phyloP scores from a whole-genome alignment of 1,139 yeast species.

The Blastobotrys ciferrii region DNA sequence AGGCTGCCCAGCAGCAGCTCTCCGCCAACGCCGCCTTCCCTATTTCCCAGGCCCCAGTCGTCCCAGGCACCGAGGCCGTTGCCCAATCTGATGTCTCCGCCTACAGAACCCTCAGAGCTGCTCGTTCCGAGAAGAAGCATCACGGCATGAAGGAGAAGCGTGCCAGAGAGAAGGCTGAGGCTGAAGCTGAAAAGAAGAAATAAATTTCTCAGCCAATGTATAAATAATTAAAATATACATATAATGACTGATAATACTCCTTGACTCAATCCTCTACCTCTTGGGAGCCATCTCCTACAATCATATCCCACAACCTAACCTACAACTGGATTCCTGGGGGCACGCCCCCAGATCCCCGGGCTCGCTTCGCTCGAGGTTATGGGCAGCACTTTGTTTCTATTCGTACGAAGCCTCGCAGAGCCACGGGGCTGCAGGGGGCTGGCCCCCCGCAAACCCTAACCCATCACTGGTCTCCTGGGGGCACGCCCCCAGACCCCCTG shows the following conservation, averaged over 20 bases:
- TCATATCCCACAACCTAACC: too few relatives aligned
- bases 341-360: too few relatives aligned
- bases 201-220: conserved; percentile 39
- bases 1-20: conserved; percentile 67
- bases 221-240: not conserved
- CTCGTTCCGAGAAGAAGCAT: conserved; percentile 91
- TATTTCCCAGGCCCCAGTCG: conserved; percentile 73
- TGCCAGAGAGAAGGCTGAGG: conserved; percentile 95
- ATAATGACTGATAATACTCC: not conserved
- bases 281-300: too few relatives aligned
- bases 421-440: too few relatives aligned
- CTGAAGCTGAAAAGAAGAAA: conserved; percentile 99
- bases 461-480: too few relatives aligned
- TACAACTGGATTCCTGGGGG: too few relatives aligned
- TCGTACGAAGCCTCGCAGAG: too few relatives aligned
- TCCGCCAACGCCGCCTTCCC: conserved; percentile 87
- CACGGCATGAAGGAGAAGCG: conserved; percentile 97
- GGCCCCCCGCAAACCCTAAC: too few relatives aligned
- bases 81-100: conserved; percentile 80
- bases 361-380: too few relatives aligned
- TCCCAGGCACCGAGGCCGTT: conserved; percentile 86
- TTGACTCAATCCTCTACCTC: too few relatives aligned
- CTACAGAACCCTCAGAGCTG: conserved; percentile 91
- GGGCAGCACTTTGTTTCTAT: too few relatives aligned
- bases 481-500: too few relatives aligned